These are phyloP conservation scores for Austroboletus eburneus DNA, from an alignment of 768 basidiomycete genomes.

Conservation along the genomic window DNA sequence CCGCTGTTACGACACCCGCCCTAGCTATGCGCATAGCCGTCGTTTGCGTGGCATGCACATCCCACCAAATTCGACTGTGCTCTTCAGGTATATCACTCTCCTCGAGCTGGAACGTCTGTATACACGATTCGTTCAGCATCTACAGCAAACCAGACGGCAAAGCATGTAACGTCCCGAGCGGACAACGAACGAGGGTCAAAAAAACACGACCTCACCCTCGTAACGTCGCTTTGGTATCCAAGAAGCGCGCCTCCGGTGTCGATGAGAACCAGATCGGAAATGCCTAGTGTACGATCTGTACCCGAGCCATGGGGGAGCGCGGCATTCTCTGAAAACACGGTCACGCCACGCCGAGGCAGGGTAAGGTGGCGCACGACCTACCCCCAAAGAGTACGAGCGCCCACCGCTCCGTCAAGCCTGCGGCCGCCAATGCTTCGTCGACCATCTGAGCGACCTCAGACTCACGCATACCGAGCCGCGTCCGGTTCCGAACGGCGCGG, in stretches of 20 bases:
- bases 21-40: constrained; percentile 46
- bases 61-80: constrained; percentile 58
- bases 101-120: constrained; percentile 61
- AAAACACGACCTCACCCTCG: constrained; percentile 47
- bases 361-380: constrained; percentile 29
- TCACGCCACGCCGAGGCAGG: not conserved
- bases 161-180: too few species aligned
- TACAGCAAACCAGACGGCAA: too few species aligned
- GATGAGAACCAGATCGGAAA: constrained; percentile 66
- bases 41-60: constrained; percentile 61
- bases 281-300: constrained; percentile 55
- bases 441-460: constrained; percentile 64
- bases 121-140: not conserved
- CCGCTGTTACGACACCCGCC: constrained; percentile 46
- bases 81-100: constrained; percentile 49
- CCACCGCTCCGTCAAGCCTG: constrained; percentile 56
- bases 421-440: constrained; percentile 45
- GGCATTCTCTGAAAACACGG: constrained; percentile 59
- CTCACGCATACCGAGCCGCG: constrained; percentile 73
- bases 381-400: constrained; percentile 78
- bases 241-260: constrained; percentile 70
- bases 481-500: constrained; percentile 52
- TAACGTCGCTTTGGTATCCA: constrained; percentile 77
- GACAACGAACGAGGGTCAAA: too few species aligned
- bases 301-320: constrained; percentile 83